Evolutionary conservation across 2,329 filamentous ascomycete genomes (phyloP), one percentile per base, ranked within the genome.

Genomic region (Seiridium unicorne): DNA sequence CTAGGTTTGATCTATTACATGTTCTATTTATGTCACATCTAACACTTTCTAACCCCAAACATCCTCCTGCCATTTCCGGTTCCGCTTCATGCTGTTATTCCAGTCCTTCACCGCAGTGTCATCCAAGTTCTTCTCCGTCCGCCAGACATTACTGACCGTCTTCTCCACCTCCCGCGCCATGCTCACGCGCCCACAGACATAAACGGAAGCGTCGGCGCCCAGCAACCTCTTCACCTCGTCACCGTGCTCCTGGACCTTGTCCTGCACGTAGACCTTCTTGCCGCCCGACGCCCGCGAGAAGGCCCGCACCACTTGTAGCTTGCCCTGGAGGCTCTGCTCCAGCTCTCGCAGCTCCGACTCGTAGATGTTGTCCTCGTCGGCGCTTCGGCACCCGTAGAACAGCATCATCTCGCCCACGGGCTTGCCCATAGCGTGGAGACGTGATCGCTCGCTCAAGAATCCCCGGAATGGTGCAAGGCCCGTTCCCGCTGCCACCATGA

Each of bases 401-500:
- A 79, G 73, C 11, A 77, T 58, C 57, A 74, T 76, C 3, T 67
- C 63, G 0, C 76, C 77, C 3, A 78, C 67, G 5, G 70, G 66
- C 4, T 69, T 69, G 5, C 75, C 74, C 5, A 75, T 70, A 8
- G 67, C 68, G 13, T 68, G 63, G 7, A 77, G 66, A 44, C 74
- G 62, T 42, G 71, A 72, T 3, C 78, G 73, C 61, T 81, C 77
- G 34, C 74, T 61, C 18, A 70, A 60, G 62, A 74, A 74, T 44
- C 66, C 71, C 3, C 70, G 68, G 65, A 74, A 72, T 0, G 80
- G 81, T 0, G 81, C 80, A 5, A 84, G 69, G 5, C 82, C 82
- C 0, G 81, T 82, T 3, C 82, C 83, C 0, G 81, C 76, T 0
- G 72, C 79, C 8, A 83, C 72, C 73, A 83, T 80, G 55, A 86